Evolutionary conservation across 495 filamentous ascomycete genomes (phyloP).

Genomic region (Alectoria sarmentosa): DNA sequence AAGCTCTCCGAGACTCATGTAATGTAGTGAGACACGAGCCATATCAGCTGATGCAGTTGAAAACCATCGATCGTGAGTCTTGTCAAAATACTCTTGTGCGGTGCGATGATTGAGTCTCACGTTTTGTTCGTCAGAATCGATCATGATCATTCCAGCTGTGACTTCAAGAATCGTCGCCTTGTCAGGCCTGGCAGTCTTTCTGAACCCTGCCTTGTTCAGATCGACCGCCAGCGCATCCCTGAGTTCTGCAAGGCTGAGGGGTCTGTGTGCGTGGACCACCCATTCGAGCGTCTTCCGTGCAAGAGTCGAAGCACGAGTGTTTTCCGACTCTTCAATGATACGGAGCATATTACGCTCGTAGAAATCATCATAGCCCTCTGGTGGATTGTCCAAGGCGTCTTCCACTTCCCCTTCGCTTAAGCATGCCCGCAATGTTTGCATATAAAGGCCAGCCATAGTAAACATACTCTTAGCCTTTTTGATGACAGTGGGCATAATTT

Average conservation of each 20-base stretch:
- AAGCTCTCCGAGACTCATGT: conserved; percentile 24
- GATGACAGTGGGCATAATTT: conserved; percentile 24
- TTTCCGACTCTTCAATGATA: conserved; percentile 10
- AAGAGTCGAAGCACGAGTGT: conserved; percentile 8
- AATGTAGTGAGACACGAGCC: conserved; percentile 22
- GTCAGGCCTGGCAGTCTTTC: conserved; percentile 10
- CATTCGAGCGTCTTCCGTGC: conserved; percentile 20
- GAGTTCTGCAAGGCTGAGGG: conserved; percentile 26
- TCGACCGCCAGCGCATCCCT: conserved; percentile 27
- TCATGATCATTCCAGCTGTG: conserved; percentile 26
- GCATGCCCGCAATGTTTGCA: conserved; percentile 19
- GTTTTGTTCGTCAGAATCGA: conserved; percentile 11
- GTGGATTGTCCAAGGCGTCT: conserved; percentile 17
- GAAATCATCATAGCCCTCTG: conserved; percentile 22
- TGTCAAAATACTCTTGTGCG: conserved; percentile 27
- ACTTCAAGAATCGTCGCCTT: conserved; percentile 23
- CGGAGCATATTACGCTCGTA: conserved; percentile 20
- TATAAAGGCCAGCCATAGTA: conserved; percentile 26
- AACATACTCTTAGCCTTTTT: conserved; percentile 26
- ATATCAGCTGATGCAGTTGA: conserved; percentile 18
- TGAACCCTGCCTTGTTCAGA: conserved; percentile 16
- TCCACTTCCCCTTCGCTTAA: conserved; percentile 20
- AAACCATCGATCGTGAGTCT: conserved; percentile 22
- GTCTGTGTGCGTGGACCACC: conserved; percentile 21
- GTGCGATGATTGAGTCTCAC: conserved; percentile 27